Evolutionary conservation across 129 eudicot species (phyloP), one percentile per base, ranked within the genome.

Genomic region (Dittrichia graveolens): DNA sequence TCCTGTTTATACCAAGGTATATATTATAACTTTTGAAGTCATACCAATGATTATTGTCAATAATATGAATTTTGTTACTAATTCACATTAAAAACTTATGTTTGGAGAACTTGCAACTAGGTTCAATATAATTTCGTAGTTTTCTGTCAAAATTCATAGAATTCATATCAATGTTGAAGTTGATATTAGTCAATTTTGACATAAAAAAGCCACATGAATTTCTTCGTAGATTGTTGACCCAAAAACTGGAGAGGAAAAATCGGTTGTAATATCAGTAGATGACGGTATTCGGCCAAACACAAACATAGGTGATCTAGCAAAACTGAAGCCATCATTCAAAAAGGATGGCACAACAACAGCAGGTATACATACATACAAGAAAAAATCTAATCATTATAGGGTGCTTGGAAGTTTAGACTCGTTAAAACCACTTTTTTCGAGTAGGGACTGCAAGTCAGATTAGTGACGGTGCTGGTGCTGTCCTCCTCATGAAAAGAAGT

Each of bases 381-480:
- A 38, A 60, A 52, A 40, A 7, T 14, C 37, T 3, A 40, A 62
- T 62, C 68, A 62, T 61, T 4, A 54, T 54, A 54, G 60, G 35
- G 31, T 18, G 31, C 5, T 46, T 9, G 15, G 18, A 46, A 12
- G 8, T 55, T 38, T 52, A 4, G 39, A 45, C 57, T 69, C 12
- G 14, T 38, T 53, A 52, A 6, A 41, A 75, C 24, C n/a, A 19
- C n/a, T 68, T 42, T 11, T 53, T 50, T 7, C 6, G 13, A 44
- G 3, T 67, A 93, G 98, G 96, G 65, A 94, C 85, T 74, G 81
- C 99, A 61, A 94, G 99, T 78, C 99, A 94, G 71, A 87, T 94
- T 57, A 94, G 96, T 78, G 99, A 94, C 68, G 99, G 99, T 69
- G 99, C 99, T 62, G 97, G 86, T 71, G 99, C 97, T 10, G 97